Evolutionary conservation across 2,329 filamentous ascomycete species (phyloP).

Genomic region (Colletotrichum sp.): DNA sequence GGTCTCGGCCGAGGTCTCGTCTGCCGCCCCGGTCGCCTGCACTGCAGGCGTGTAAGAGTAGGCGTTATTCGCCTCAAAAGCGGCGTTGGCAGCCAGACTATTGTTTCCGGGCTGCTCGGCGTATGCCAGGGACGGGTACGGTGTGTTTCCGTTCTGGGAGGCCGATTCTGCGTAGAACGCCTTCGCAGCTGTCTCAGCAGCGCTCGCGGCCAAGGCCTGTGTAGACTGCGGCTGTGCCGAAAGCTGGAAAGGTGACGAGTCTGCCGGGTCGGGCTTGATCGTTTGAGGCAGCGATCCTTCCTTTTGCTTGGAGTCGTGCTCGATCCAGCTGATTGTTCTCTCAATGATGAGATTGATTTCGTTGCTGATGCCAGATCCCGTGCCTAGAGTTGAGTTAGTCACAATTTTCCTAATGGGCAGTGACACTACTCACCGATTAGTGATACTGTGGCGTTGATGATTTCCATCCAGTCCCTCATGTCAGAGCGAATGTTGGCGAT

Average conservation of each 20-base stretch:
- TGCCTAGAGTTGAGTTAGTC: conserved; percentile 36
- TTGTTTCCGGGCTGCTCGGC: conserved; percentile 27
- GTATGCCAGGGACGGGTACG: conserved; percentile 36
- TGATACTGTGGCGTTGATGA: conserved; percentile 69
- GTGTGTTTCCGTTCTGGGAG: conserved; percentile 27
- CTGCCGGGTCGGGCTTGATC: conserved; percentile 8
- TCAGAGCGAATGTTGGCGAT: conserved; percentile 66
- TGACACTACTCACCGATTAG: conserved; percentile 62
- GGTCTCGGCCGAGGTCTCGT: conserved; percentile 28
- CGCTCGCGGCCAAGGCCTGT: not conserved
- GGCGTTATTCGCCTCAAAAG: conserved; percentile 4
- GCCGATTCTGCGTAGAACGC: conserved; percentile 31
- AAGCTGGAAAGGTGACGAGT: not conserved
- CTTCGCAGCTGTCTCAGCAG: conserved; percentile 27
- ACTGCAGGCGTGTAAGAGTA: conserved; percentile 9
- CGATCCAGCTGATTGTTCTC: conserved; percentile 57
- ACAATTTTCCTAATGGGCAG: not conserved
- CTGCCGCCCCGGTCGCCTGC: conserved; percentile 18
- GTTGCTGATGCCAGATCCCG: conserved; percentile 46
- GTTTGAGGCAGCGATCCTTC: not conserved
- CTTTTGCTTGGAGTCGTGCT: conserved; percentile 44
- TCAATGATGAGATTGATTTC: conserved; percentile 55
- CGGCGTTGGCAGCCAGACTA: conserved; percentile 20
- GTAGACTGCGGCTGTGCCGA: not conserved
- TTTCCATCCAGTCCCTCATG: conserved; percentile 72